A percentile compares a stretch with the other conserved stretches of the same genome.
phyloP scores from a whole-genome alignment of 768 basidiomycete genomes.

The Auriscalpium orientale region DNA sequence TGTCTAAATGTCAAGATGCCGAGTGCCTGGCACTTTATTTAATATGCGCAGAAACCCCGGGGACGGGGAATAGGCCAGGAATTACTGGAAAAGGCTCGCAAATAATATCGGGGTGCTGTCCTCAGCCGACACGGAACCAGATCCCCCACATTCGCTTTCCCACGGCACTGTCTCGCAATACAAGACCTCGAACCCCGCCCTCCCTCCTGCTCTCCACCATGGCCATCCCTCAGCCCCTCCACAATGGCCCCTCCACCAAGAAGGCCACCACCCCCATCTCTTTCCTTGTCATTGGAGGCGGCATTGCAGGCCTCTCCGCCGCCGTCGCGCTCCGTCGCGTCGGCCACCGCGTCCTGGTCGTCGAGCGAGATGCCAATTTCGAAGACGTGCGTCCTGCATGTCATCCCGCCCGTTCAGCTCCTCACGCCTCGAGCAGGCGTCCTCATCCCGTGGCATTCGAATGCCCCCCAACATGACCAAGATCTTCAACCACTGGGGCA shows the following conservation, averaged over 20 bases:
- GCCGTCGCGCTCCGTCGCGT: constrained; percentile 27
- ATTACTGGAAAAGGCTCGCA: no score
- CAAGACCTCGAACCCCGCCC: background rate
- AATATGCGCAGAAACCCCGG: no score
- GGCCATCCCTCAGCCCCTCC: background rate
- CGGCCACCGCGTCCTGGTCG: constrained; percentile 29
- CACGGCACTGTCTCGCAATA: background rate
- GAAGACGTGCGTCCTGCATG: constrained; percentile 17
- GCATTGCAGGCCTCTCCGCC: constrained; percentile 27
- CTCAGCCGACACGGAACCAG: no score
- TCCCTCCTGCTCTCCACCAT: background rate
- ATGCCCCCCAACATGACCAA: constrained; percentile 32
- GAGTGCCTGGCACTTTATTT: no score
- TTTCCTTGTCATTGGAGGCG: constrained; percentile 28
- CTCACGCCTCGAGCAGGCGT: background rate
- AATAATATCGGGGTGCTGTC: no score
- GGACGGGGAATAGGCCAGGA: no score
- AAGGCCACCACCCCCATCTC: constrained; percentile 17
- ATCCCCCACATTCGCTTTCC: background rate
- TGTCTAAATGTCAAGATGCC: no score
- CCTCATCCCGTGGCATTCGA: constrained; percentile 19
- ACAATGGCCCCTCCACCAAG: constrained; percentile 2
- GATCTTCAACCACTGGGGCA: constrained; percentile 30
- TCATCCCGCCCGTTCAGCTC: background rate
- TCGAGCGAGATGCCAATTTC: constrained; percentile 24